Evolutionary conservation across 345 rosid genomes (phyloP).

Genomic region (Boechera divaricarpa): DNA sequence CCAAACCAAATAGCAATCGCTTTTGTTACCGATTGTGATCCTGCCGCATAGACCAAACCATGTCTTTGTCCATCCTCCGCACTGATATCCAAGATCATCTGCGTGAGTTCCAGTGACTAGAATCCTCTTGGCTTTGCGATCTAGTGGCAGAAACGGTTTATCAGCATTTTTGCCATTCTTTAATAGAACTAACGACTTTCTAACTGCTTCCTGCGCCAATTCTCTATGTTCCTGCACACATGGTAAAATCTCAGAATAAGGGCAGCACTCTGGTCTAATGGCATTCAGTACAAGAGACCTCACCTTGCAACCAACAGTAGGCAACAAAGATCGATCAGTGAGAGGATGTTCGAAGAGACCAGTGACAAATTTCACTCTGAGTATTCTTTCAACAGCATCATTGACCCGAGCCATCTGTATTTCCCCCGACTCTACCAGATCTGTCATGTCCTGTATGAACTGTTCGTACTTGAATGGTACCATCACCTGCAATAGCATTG

Average conservation of each 20-base stretch:
- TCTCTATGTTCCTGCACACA: conserved; percentile 71
- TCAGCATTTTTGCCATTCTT: conserved; percentile 71
- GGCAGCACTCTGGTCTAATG: neutral
- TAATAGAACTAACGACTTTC: conserved; percentile 81
- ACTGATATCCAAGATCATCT: conserved; percentile 87
- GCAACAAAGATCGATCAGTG: conserved; percentile 67
- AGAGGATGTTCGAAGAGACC: conserved; percentile 85
- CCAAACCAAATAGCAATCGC: neutral
- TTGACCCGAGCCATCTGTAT: conserved; percentile 68
- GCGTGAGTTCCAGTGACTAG: conserved; percentile 84
- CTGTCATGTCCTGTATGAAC: conserved; percentile 57
- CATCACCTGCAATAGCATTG: conserved; percentile 55
- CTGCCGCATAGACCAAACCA: conserved; percentile 77
- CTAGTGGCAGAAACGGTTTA: conserved; percentile 70
- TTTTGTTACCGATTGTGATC: conserved; percentile 71
- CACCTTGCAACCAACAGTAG: conserved; percentile 82
- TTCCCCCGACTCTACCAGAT: conserved; percentile 75
- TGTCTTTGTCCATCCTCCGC: conserved; percentile 90
- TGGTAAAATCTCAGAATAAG: conserved; percentile 9
- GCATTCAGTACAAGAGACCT: conserved; percentile 9
- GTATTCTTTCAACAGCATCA: conserved; percentile 88
- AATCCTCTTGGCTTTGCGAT: conserved; percentile 65
- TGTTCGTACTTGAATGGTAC: conserved; percentile 58
- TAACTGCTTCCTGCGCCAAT: conserved; percentile 82
- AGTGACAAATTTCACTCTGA: conserved; percentile 82